Evolutionary conservation across 2,329 filamentous ascomycete species (phyloP), one percentile per base, ranked within the genome.

Genomic region (Beauveria sp.): DNA sequence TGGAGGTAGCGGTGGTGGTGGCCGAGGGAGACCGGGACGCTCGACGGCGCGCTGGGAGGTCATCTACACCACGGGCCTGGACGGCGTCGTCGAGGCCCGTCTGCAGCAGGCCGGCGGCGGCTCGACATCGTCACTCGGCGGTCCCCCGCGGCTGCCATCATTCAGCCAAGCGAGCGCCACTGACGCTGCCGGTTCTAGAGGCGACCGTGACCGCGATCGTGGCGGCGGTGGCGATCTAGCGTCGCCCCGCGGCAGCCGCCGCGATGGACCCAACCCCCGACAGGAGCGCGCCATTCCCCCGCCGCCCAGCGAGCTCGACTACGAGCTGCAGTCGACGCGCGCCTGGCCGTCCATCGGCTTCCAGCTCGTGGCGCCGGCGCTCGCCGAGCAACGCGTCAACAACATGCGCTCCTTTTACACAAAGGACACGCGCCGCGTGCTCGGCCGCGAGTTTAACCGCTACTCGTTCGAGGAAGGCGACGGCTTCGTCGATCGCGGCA

Each of bases 401-500:
- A 78, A 76, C 63, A 79, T 86, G 70, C 75, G 71, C 16, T 73
- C 74, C 20, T 78, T 77, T 65, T 82, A 82, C 71, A 76, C 77
- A 8, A 71, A 68, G 38, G 74, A 79, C 50, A 68, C 69, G 28
- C 63, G 72, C 22, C 73, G 78, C 14, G 74, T 78, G 49, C 67
- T 79, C 43, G 79, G 78, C 64, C 71, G 77, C 63, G 74, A 79
- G 58, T 84, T 84, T 73, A 86, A 89, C 70, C 80, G 89, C 38
- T 91, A 90, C 70, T 88, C 86, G 0, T 92, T 92, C 67, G 88
- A 91, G 71, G 77, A 86, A 61, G 80, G 79, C 1, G 84, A 86
- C 63, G 69, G 74, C 6, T 85, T 92, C 59, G 87, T 92, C 50
- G 88, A 92, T 70, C 81, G 86, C 59, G 89, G 89, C 16, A 84